Evolutionary conservation across 176 grass and related monocot species (phyloP).

Genomic region (Tillandsia leiboldiana): DNA sequence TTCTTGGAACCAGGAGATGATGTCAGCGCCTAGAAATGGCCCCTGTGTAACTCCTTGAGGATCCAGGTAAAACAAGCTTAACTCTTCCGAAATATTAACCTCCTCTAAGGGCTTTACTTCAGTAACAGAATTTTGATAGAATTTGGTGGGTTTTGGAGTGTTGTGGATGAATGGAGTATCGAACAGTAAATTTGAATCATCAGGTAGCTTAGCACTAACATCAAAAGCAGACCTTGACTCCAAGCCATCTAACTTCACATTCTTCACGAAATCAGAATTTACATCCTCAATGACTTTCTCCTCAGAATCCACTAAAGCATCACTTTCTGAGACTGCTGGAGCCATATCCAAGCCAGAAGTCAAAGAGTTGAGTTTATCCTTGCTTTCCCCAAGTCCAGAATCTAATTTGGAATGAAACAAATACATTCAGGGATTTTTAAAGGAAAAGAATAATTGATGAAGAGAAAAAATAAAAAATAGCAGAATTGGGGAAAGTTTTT

Average conservation of each 20-base stretch:
- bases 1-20: constrained; percentile 89
- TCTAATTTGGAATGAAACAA: too few relatives aligned
- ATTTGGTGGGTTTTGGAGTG: background rate
- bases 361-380: too few relatives aligned
- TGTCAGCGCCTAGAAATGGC: constrained; percentile 78
- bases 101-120: constrained; percentile 29
- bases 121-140: constrained; percentile 7
- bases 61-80: constrained; percentile 89
- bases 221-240: background rate
- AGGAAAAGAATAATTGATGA: too few relatives aligned
- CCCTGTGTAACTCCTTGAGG: constrained; percentile 91
- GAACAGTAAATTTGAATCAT: constrained; percentile 46
- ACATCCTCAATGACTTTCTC: background rate
- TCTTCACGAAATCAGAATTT: background rate
- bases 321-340: too few relatives aligned
- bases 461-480: too few relatives aligned
- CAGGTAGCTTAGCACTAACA: constrained; percentile 44
- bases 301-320: too few relatives aligned
- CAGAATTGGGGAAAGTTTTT: too few relatives aligned
- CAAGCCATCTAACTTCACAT: background rate
- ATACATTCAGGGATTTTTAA: too few relatives aligned
- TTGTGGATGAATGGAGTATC: constrained; percentile 21
- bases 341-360: too few relatives aligned
- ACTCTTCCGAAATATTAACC: constrained; percentile 45
- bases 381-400: too few relatives aligned